Conservation (phyloP, 768 basidiomycete species). For the Chalciporus piperatus region DNA sequence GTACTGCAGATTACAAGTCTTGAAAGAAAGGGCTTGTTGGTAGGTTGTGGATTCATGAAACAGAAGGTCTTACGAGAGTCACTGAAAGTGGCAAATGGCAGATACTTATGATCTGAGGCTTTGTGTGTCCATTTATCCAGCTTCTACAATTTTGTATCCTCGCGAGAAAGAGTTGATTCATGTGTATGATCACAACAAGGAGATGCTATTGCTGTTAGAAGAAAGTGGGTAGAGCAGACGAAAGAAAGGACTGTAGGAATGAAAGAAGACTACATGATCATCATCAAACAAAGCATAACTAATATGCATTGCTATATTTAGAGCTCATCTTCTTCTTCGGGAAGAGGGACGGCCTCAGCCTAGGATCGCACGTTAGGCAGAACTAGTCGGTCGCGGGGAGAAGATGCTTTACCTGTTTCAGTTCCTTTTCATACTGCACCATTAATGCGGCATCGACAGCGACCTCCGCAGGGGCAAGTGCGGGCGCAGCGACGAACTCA, state of each 20-base stretch:
- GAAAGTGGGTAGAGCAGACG: constrained; percentile 18
- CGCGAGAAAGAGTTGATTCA: constrained; percentile 12
- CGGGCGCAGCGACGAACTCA: constrained; percentile 96
- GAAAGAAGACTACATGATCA: constrained; percentile 20
- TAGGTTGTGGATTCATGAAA: constrained; percentile 3
- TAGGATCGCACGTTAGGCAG: constrained; percentile 29
- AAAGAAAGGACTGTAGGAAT: constrained; percentile 18
- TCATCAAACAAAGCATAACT: constrained; percentile 19
- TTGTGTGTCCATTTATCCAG: constrained; percentile 1
- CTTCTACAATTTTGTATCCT: constrained; percentile 4
- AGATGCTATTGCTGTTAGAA: constrained; percentile 26
- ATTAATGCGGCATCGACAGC: constrained; percentile 76
- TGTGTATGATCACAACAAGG: constrained; percentile 26
- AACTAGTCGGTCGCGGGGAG: neutral
- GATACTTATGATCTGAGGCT: neutral
- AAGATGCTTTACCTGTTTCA: constrained; percentile 52
- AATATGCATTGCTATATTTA: constrained; percentile 34
- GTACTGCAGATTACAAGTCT: constrained; percentile 20
- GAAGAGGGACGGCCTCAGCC: constrained; percentile 92
- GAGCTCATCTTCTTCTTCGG: constrained; percentile 94
- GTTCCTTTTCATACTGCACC: constrained; percentile 73
- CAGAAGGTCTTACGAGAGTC: constrained; percentile 6
- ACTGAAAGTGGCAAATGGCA: neutral
- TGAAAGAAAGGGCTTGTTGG: constrained; percentile 17
- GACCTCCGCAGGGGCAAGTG: constrained; percentile 93